Evolutionary conservation across 2,329 filamentous ascomycete genomes (phyloP).

Genomic region (Ophiocordyceps camponoti-floridani): DNA sequence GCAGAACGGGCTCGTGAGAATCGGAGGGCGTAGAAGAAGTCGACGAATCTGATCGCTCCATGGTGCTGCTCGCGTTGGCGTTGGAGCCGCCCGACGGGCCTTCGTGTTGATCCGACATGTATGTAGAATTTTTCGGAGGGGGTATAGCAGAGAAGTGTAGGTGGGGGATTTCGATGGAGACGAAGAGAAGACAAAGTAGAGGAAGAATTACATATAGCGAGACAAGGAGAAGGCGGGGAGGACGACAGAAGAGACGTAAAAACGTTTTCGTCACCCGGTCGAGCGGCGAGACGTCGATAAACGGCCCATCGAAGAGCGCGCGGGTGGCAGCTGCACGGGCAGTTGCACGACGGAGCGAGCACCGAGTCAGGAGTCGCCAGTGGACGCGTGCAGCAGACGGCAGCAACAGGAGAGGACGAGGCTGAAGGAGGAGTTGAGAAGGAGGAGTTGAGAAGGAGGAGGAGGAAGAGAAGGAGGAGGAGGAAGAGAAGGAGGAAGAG

Average conservation of each 20-base stretch:
- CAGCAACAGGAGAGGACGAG: not conserved
- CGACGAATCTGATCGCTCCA: constrained; percentile 20
- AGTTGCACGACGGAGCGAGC: not conserved
- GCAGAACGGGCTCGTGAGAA: constrained; percentile 21
- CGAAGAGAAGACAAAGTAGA: not conserved
- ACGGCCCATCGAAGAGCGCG: not conserved
- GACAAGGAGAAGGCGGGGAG: not conserved
- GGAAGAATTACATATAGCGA: not conserved
- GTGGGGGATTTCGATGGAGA: not conserved
- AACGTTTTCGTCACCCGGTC: not conserved
- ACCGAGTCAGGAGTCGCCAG: not conserved
- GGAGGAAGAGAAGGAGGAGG: not conserved
- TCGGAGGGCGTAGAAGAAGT: constrained; percentile 15
- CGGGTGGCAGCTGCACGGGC: not conserved
- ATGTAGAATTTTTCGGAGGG: not conserved
- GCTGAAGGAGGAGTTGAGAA: not conserved
- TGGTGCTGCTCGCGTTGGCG: constrained; percentile 12
- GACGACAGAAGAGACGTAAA: not conserved
- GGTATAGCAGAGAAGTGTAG: not conserved
- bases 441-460: not conserved
- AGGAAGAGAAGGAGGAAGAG: not conserved
- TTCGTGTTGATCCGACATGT: constrained; percentile 9
- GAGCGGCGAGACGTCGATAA: not conserved
- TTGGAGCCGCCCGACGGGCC: constrained; percentile 7
- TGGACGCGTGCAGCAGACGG: not conserved